Evolutionary conservation across 2,329 filamentous ascomycete genomes (phyloP).

Genomic region (Albophoma yamanashiensis): DNA sequence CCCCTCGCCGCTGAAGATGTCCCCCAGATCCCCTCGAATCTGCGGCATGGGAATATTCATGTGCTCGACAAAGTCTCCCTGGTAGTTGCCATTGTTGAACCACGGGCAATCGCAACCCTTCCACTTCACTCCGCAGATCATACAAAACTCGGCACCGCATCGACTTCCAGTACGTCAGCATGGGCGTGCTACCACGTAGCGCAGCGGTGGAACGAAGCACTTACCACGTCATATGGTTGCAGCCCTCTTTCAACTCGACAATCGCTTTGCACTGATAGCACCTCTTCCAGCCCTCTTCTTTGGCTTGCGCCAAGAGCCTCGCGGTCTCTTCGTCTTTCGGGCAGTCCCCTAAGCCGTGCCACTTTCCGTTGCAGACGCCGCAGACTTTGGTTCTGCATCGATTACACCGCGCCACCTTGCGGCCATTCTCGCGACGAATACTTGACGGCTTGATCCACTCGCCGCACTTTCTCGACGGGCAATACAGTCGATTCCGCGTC

Average conservation of each 20-base stretch:
- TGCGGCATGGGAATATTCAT: slow-evolving; percentile 34
- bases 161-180: slow-evolving; percentile 32
- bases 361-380: slow-evolving; percentile 59
- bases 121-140: slow-evolving; percentile 74
- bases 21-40: slow-evolving; percentile 12
- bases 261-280: slow-evolving; percentile 65
- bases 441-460: slow-evolving; percentile 69
- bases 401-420: slow-evolving; percentile 59
- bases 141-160: slow-evolving; percentile 78
- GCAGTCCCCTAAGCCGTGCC: slow-evolving; percentile 61
- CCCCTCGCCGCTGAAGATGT: slow-evolving; percentile 8
- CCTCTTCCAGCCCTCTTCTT: slow-evolving; percentile 60
- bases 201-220: slow-evolving; percentile 13
- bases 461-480: slow-evolving; percentile 60
- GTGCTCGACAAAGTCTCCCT: slow-evolving; percentile 43
- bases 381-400: slow-evolving; percentile 68
- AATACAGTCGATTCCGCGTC: slow-evolving; percentile 66
- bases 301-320: slow-evolving; percentile 52
- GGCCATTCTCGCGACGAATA: slow-evolving; percentile 47
- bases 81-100: slow-evolving; percentile 54
- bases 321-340: slow-evolving; percentile 59
- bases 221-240: slow-evolving; percentile 83
- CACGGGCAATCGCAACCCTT: slow-evolving; percentile 74
- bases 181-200: background rate
- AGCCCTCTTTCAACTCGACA: slow-evolving; percentile 73